These are phyloP conservation scores for Blumeriella jaapii DNA, from an alignment of 2,329 filamentous ascomycete species.

Conservation along the genomic window DNA sequence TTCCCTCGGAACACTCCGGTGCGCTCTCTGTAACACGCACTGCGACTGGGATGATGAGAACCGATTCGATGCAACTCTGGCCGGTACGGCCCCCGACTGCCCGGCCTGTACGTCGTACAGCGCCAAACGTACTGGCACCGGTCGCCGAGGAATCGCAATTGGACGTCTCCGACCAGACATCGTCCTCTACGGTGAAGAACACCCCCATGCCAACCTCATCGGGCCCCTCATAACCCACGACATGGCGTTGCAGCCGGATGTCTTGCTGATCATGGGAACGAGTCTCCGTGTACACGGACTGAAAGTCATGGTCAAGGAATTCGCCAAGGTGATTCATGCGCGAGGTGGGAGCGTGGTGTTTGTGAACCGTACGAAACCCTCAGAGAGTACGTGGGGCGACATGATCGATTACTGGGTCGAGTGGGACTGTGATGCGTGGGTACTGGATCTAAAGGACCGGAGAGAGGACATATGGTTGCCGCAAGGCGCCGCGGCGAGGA, in stretches of 20 bases:
- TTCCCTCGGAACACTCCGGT: constrained; percentile 52
- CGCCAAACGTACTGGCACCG: constrained; percentile 48
- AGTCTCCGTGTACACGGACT: constrained; percentile 60
- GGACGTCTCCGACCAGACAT: constrained; percentile 61
- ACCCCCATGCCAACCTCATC: constrained; percentile 57
- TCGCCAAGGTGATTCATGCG: constrained; percentile 56
- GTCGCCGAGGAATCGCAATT: constrained; percentile 55
- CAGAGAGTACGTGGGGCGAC: constrained; percentile 62
- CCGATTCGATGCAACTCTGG: constrained; percentile 34
- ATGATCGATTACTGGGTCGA: constrained; percentile 64
- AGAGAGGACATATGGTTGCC: constrained; percentile 25
- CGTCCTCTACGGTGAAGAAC: constrained; percentile 63
- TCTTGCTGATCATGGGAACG: constrained; percentile 59
- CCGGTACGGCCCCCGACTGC: constrained; percentile 55
- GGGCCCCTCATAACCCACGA: constrained; percentile 59
- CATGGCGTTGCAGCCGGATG: constrained; percentile 49
- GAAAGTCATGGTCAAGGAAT: constrained; percentile 59
- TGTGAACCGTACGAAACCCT: constrained; percentile 61
- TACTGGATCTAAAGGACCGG: constrained; percentile 40
- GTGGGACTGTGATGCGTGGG: constrained; percentile 67
- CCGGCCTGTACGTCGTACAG: constrained; percentile 53
- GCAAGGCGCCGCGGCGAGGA: constrained; percentile 14
- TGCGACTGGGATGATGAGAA: constrained; percentile 48
- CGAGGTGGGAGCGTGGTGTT: constrained; percentile 59
- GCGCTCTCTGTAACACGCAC: constrained; percentile 47